Base-by-base conservation (phyloP, 352 stramenopile species). In the Chrysophaeum taylorii region DNA sequence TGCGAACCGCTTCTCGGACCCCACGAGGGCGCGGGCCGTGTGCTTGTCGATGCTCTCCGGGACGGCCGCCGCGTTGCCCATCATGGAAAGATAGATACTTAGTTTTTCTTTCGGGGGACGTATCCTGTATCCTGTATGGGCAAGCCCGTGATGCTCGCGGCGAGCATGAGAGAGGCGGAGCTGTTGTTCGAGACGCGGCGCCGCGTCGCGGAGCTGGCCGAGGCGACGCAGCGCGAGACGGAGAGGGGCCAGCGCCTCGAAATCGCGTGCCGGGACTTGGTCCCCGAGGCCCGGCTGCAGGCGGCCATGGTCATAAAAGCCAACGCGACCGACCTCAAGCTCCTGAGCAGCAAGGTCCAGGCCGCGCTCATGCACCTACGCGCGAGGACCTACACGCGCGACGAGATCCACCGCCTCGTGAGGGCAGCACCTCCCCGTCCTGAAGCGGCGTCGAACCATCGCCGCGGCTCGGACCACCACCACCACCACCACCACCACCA, bases 11-110 rank as follows among this genome's bases (percentile, higher is more conserved):
- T n/a, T 31, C 14, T 66, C 57, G 33, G 25, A 35, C 12, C 57
- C 57, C 14, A 66, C 27, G 2, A 66, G 36, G 33, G 57, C 57
- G 57, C 57, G 57, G 16, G 57, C 57, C 57, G 57, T 66, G 57
- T 66, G 33, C 33, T 31, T 36, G 31, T 66, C 57, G 35, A 66
- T 66, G 33, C 57, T 15, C 36, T 66, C 57, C 1, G 57, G 57
- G 9, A 66, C 2, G 9, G 33, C 57, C 12, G 16, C 4, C 33
- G 57, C 31, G 1, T 15, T 25, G 35, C 57, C 57, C 57, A 66
- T 66, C 14, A 25, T 25, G 14, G 41, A 12, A 21, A 48, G 14
- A 12, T 12, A 12, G 41, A 48, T 48, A 21, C 41, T 12, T 12
- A 48, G 41, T 21, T 12, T 12, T 12, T 48, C 21, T 48, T 48